Evolutionary conservation across 169 alveolate genomes (phyloP).

Genomic region (Cryptosporidium canis): DNA sequence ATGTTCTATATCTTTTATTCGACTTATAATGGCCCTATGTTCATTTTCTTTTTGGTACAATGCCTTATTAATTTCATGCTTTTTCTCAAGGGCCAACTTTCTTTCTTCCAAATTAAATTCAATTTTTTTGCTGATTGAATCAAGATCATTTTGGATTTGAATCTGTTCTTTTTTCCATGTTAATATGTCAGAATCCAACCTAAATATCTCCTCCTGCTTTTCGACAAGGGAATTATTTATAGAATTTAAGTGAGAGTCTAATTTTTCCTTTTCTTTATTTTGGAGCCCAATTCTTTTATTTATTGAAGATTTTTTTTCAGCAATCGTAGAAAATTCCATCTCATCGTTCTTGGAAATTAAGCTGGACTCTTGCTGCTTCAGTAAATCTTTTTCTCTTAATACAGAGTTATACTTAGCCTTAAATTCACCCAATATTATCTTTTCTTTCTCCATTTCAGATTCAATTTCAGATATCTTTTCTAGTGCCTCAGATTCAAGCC

Average conservation of each 20-base stretch:
- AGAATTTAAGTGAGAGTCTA: constrained; percentile 11
- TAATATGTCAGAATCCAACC: background rate
- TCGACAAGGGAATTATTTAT: constrained; percentile 4
- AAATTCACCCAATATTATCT: background rate
- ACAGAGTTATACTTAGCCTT: background rate
- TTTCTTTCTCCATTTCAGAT: background rate
- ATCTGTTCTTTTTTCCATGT: background rate
- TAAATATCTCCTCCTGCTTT: background rate
- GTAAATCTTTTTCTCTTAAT: constrained; percentile 20
- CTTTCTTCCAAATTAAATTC: background rate
- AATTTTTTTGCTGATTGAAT: background rate
- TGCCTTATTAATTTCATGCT: constrained; percentile 31
- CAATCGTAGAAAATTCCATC: constrained; percentile 6
- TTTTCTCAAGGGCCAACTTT: constrained; percentile 11
- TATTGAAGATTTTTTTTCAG: constrained; percentile 13
- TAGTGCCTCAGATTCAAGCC: constrained; percentile 2
- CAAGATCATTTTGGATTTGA: background rate
- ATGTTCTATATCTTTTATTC: constrained; percentile 8
- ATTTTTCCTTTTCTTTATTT: background rate
- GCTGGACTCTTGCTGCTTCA: constrained; percentile 6
- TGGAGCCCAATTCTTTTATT: constrained; percentile 1
- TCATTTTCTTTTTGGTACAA: constrained; percentile 15
- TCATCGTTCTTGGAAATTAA: constrained; percentile 29
- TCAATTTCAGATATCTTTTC: constrained; percentile 3
- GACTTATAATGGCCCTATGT: background rate